Base-by-base conservation (phyloP, 2,329 filamentous ascomycete species). In the Trichoderma aggressivum region DNA sequence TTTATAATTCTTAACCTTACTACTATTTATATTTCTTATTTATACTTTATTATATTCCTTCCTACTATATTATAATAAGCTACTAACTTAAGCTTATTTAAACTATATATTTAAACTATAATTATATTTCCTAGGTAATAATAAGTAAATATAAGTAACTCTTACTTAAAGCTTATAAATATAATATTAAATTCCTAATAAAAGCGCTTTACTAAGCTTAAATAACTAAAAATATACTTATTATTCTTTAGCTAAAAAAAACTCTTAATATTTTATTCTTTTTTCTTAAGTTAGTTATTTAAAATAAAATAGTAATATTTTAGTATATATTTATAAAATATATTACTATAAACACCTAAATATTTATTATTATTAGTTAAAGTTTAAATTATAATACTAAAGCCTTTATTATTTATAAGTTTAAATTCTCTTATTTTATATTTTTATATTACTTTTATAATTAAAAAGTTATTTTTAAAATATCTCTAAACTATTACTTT, bases 231-330 rank as follows among this genome's bases (percentile, higher is more conserved):
- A 32, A 73, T 71, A 26, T 68, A 24, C 18, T 68, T 34, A 18
- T 71, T 21, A 59, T 70, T 66, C 26, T 73, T 71, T 8, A 55
- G 69, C 70, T 34, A 73, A 14, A 24, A 56, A 36, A 72, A 70
- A 16, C 32, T 36, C 5, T 47, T 11, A 24, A 72, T 69, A 14
- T 72, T 72, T 14, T 34, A 10, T 71, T 36, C 18, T 47, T 64
- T 61, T 26, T 73, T 32, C 14, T 34, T 16, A 2, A 73, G 58
- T 68, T 47, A 72, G 10, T 61, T 21, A 36, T 63, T 62, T 5
- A 73, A 47, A 7, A 73, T 61, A 7, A 39, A 10, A 55, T 69
- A 58, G 59, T 58, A 55, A 18, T 70, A 71, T 47, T 59, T 4
- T 24, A n/a, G 34, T 10, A 72, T 55, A n/a, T 56, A 73, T 6